Base-by-base conservation (phyloP, 441 rosid species). In the Erodium moschatum region DNA sequence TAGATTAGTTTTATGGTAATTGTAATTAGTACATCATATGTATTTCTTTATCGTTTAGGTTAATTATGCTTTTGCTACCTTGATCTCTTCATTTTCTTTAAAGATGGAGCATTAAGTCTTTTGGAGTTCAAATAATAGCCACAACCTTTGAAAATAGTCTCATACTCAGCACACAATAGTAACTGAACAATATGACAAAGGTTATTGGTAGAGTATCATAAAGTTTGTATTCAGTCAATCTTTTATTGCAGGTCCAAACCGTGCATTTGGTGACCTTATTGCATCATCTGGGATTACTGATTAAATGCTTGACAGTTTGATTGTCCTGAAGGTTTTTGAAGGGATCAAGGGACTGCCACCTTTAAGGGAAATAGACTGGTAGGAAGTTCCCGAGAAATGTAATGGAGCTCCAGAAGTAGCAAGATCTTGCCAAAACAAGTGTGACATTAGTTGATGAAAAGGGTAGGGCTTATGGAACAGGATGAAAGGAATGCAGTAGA, bases 401-500 rank as follows among this genome's bases (percentile, higher is more conserved):
- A 69, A 85, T 91, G 63, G 97, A 93, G 77, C 90, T 82, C 67
- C 90, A 75, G 82, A 93, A 88, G 75, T 93, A 91, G 85, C 95
- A 93, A 77, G 97, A 93, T 64, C 76, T 84, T 66, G 90, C 96
- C n/a, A 91, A 86, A 72, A 82, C 96, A 61, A 82, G 97, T 60
- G 93, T 90, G 48, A 85, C 91, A 70, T 83, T 80, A 68, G 97
- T 93, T 4, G 98, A 93, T 64, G 95, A 86, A 15, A 74, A 87
- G 13, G 98, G 90, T 62, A 89, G 95, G 84, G 90, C 97, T 63
- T 91, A 93, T 76, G 98, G 97, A 75, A 89, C 97, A 0, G 98
- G 97, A 64, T 87, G 94, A 84, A 89, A 96, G 80, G 91, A 93
- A 71, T 86, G 96, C 69, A 93, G 97, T 74, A 73, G 83, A 10